A percentile compares a stretch with the other conserved stretches of the same genome.
Evolutionary conservation across 169 alveolate species (phyloP).

Genomic region (Cryptosporidium andersoni): DNA sequence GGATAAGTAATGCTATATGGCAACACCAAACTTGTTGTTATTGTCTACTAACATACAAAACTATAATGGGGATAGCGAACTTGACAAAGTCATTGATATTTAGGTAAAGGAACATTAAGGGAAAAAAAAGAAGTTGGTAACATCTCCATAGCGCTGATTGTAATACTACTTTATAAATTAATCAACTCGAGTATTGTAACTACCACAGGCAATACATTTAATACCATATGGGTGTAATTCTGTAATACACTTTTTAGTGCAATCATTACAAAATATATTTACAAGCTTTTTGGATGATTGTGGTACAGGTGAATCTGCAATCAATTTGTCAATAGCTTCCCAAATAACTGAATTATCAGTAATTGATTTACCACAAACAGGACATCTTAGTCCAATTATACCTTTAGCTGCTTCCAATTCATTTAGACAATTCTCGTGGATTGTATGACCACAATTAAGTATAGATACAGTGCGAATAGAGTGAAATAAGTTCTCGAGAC

Average conservation of each 20-base stretch:
- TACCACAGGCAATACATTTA: slow-evolving; percentile 67
- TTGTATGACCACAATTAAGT: slow-evolving; percentile 76
- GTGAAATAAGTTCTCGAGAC: slow-evolving; percentile 74
- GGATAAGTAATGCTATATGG: slow-evolving; percentile 66
- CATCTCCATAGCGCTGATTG: too few species aligned
- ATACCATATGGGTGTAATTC: slow-evolving; percentile 64
- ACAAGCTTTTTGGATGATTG: slow-evolving; percentile 49
- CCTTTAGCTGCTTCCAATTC: slow-evolving; percentile 33
- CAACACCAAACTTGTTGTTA: slow-evolving; percentile 17
- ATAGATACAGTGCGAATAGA: slow-evolving; percentile 73
- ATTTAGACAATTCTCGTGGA: slow-evolving; percentile 65
- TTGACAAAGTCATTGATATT: too few species aligned
- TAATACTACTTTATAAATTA: not conserved
- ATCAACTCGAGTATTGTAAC: slow-evolving; percentile 70
- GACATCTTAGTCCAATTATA: slow-evolving; percentile 31
- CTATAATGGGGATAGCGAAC: too few species aligned
- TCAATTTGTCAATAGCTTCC: slow-evolving; percentile 72
- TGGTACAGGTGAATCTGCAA: slow-evolving; percentile 66
- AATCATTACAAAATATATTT: slow-evolving; percentile 68
- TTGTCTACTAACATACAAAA: slow-evolving; percentile 26
- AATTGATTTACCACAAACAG: slow-evolving; percentile 35
- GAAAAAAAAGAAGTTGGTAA: too few species aligned
- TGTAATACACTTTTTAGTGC: slow-evolving; percentile 43
- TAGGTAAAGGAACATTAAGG: too few species aligned
- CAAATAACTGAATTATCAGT: slow-evolving; percentile 62